Conservation (phyloP, 2,329 filamentous ascomycete species). For the Sarocladiaceae sp. region DNA sequence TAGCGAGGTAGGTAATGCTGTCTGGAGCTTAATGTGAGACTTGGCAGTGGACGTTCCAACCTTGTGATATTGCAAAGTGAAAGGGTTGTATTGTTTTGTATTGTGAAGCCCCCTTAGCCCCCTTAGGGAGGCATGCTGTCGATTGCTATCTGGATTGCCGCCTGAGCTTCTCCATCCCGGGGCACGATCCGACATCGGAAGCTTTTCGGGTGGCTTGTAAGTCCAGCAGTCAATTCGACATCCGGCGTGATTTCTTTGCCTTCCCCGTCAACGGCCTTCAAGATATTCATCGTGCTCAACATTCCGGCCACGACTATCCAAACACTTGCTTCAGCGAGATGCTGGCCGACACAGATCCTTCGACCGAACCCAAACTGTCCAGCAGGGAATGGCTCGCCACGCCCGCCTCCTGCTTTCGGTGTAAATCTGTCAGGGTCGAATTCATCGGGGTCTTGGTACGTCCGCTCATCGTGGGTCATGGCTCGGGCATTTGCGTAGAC, state of each 20-base stretch:
- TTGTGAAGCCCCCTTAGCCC: no score
- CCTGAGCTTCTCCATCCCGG: conserved; percentile 9
- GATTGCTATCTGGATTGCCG: neutral
- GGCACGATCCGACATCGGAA: conserved; percentile 20
- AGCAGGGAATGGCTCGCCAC: conserved; percentile 37
- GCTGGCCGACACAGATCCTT: conserved; percentile 42
- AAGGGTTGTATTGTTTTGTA: no score
- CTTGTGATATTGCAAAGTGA: no score
- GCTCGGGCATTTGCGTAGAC: conserved; percentile 36
- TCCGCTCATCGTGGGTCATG: conserved; percentile 34
- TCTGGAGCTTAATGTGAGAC: no score
- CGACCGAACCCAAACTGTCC: conserved; percentile 48
- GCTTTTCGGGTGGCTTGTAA: conserved; percentile 20
- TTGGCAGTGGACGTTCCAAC: no score
- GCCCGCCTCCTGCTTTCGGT: conserved; percentile 26
- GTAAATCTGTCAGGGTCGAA: conserved; percentile 42
- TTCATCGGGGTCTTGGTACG: conserved; percentile 33
- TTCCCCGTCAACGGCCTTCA: conserved; percentile 23
- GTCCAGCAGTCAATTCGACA: conserved; percentile 20
- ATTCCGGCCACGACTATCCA: conserved; percentile 34
- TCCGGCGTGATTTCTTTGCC: conserved; percentile 27
- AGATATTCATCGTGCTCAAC: conserved; percentile 30
- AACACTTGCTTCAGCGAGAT: conserved; percentile 39
- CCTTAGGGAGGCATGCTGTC: no score
- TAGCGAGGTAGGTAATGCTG: no score